A percentile compares a stretch with the other conserved stretches of the same genome.
These are phyloP conservation scores for Dendrobium huoshanense DNA, from an alignment of 106 monocot genomes.

Conservation along the genomic window DNA sequence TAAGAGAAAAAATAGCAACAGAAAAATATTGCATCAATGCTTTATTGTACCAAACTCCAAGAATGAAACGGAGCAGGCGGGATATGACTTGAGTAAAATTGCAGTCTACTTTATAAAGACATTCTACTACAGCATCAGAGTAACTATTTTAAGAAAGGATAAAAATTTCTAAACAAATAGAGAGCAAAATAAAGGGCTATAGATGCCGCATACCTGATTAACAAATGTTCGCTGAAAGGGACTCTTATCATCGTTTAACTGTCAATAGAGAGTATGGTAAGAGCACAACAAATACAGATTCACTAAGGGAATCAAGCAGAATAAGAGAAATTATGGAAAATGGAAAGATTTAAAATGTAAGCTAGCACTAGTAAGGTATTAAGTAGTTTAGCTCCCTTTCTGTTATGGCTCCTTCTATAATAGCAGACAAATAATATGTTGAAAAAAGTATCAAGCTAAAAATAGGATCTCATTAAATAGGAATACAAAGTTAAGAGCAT, in stretches of 20 bases:
- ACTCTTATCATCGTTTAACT: conserved; percentile 96
- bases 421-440: not conserved
- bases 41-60: not conserved
- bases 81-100: not conserved
- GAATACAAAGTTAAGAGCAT: not conserved
- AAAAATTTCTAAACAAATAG: not conserved
- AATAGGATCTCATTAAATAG: not conserved
- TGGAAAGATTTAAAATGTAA: not conserved
- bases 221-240: conserved; percentile 96
- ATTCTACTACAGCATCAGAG: not conserved
- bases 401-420: not conserved
- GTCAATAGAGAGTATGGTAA: conserved; percentile 22
- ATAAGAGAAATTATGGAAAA: not conserved
- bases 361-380: not conserved
- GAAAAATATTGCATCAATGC: not conserved
- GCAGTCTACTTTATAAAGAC: not conserved
- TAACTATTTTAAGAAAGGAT: not conserved
- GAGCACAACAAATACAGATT: not conserved
- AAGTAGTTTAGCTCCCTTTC: not conserved
- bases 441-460: not conserved
- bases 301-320: not conserved
- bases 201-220: conserved; percentile 54
- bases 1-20: not conserved
- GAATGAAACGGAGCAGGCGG: not conserved
- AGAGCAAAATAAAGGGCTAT: not conserved